Conservation (phyloP, 2,329 filamentous ascomycete genomes). For the Ophiocordyceps sinensis region DNA sequence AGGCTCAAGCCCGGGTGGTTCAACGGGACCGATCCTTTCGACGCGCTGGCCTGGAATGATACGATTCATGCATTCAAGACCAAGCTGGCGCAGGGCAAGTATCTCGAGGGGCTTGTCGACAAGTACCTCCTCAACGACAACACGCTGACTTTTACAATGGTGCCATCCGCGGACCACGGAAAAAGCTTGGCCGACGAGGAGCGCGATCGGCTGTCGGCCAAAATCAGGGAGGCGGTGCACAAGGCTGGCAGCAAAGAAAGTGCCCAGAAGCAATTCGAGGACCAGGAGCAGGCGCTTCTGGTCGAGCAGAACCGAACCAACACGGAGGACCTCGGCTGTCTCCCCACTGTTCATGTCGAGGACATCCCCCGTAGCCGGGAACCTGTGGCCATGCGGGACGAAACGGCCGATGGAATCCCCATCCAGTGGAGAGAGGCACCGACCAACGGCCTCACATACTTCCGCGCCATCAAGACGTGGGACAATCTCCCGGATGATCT, state of each 20-base stretch:
- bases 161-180: conserved; percentile 62
- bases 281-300: conserved; percentile 67
- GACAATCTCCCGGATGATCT: conserved; percentile 72
- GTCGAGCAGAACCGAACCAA: conserved; percentile 73
- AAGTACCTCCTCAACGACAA: conserved; percentile 85
- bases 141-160: conserved; percentile 87
- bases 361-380: conserved; percentile 78
- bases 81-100: conserved; percentile 58
- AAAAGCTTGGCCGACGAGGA: conserved; percentile 67
- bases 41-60: conserved; percentile 82
- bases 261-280: conserved; percentile 56
- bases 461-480: conserved; percentile 73
- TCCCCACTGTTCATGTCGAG: conserved; percentile 76
- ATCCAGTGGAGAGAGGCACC: conserved; percentile 86
- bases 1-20: conserved; percentile 89
- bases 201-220: conserved; percentile 53
- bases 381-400: conserved; percentile 42
- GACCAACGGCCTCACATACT: conserved; percentile 93
- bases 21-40: conserved; percentile 84
- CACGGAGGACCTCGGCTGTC: conserved; percentile 69
- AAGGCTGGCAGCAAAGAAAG: conserved; percentile 56
- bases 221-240: conserved; percentile 56
- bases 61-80: conserved; percentile 71
- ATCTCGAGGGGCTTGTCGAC: conserved; percentile 72
- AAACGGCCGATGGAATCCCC: conserved; percentile 48